Conservation (phyloP, 225 moss, liverwort and hornwort species). For the Antitrichia curtipendula region DNA sequence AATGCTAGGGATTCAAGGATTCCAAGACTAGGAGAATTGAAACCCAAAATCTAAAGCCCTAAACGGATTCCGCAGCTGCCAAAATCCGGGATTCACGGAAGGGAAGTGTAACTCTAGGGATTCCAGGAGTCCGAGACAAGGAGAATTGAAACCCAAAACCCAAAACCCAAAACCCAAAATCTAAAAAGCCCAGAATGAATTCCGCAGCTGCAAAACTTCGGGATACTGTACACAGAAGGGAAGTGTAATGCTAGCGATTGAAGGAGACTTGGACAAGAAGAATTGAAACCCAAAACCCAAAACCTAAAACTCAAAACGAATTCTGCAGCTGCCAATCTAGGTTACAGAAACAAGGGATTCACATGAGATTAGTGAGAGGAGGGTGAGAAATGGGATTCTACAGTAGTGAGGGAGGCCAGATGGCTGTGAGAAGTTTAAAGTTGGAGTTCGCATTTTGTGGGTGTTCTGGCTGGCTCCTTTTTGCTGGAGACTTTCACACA, state of each 20-base stretch:
- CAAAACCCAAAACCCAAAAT: not conserved
- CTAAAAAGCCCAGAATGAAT: not conserved
- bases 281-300: not conserved
- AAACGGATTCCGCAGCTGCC: not conserved
- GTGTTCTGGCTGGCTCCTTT: not conserved
- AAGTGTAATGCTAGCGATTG: not conserved
- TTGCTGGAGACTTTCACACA: not conserved
- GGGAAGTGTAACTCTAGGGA: rapidly evolving
- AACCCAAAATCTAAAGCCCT: not conserved
- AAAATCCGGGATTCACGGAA: not conserved
- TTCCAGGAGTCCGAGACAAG: not conserved
- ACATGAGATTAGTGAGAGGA: not conserved
- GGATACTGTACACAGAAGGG: no score
- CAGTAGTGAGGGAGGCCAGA: not conserved
- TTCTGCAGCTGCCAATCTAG: not conserved
- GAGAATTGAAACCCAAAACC: not conserved
- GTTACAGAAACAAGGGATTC: not conserved
- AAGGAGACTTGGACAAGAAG: not conserved
- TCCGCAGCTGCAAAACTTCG: not conserved
- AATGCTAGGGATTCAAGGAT: not conserved
- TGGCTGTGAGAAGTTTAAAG: not conserved
- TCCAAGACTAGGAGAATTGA: not conserved
- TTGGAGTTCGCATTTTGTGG: not conserved
- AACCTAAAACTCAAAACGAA: not conserved
- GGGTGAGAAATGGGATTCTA: not conserved